Percentiles rank a stretch among this genome's conserved stretches.
Evolutionary conservation across 2,329 filamentous ascomycete species (phyloP).

Genomic region (Xylaria hypoxylon): DNA sequence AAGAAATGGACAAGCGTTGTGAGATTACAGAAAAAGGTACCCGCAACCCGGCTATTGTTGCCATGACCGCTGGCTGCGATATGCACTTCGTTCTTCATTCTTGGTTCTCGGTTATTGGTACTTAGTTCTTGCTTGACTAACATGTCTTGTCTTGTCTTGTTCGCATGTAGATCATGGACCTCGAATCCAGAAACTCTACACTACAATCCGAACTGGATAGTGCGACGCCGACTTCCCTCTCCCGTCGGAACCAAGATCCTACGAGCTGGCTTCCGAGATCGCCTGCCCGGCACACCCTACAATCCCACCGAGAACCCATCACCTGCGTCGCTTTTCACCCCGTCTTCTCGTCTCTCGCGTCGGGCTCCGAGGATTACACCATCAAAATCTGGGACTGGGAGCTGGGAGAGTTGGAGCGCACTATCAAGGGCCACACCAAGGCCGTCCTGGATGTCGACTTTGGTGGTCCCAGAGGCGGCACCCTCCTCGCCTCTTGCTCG

Average conservation of each 20-base stretch:
- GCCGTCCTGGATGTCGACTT: conserved; percentile 90
- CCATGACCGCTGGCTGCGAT: neutral
- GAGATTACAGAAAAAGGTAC: conserved; percentile 92
- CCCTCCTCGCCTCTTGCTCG: conserved; percentile 84
- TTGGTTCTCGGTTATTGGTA: conserved; percentile 3
- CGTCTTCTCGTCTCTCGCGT: conserved; percentile 88
- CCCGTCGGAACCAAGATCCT: conserved; percentile 85
- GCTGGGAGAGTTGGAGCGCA: conserved; percentile 87
- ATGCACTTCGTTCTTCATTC: neutral
- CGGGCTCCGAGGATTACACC: conserved; percentile 89
- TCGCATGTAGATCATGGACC: conserved; percentile 82
- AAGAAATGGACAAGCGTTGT: conserved; percentile 99
- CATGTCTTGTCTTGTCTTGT: conserved; percentile 5
- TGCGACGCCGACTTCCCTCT: conserved; percentile 80
- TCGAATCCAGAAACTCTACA: conserved; percentile 78
- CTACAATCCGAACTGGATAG: conserved; percentile 88
- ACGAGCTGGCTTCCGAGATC: conserved; percentile 86
- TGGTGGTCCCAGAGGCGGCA: conserved; percentile 83
- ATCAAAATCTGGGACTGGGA: conserved; percentile 99
- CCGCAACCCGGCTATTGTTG: conserved; percentile 32
- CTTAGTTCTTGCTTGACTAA: conserved; percentile 22
- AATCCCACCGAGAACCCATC: conserved; percentile 84
- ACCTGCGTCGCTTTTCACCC: conserved; percentile 94
- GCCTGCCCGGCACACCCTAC: conserved; percentile 82
- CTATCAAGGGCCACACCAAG: conserved; percentile 91